Conservation (phyloP, 2,329 filamentous ascomycete genomes). For the Phialocephala subalpina region DNA sequence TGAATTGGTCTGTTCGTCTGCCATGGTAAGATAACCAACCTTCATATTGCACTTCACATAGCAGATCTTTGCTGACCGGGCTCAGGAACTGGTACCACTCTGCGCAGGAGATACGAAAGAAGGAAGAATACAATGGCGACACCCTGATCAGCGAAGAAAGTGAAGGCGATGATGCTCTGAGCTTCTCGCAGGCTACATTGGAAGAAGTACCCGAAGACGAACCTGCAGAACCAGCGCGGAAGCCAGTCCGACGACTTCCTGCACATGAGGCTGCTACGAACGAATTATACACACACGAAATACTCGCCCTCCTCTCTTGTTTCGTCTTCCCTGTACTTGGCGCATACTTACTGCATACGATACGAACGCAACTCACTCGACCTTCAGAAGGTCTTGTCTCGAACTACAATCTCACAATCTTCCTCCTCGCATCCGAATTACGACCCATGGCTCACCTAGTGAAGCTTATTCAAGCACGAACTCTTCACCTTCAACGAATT, state of each 20-base stretch:
- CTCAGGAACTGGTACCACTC: constrained; percentile 77
- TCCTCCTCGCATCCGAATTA: constrained; percentile 86
- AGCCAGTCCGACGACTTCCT: constrained; percentile 32
- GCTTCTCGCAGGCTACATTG: constrained; percentile 37
- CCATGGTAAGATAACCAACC: constrained; percentile 72
- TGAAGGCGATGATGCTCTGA: constrained; percentile 49
- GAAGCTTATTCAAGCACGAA: constrained; percentile 80
- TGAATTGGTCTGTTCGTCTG: constrained; percentile 91
- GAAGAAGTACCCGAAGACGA: constrained; percentile 41
- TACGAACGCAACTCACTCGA: constrained; percentile 81
- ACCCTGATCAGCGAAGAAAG: constrained; percentile 51
- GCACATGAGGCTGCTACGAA: constrained; percentile 53
- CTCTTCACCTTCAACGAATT: constrained; percentile 80
- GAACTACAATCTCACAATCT: constrained; percentile 92
- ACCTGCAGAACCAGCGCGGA: constrained; percentile 22
- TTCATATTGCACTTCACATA: not conserved
- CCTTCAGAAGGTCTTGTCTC: constrained; percentile 89
- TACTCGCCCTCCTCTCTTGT: constrained; percentile 77
- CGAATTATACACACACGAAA: constrained; percentile 79
- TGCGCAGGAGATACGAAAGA: constrained; percentile 67
- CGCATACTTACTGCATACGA: constrained; percentile 84
- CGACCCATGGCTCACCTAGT: constrained; percentile 84
- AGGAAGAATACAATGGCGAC: constrained; percentile 53
- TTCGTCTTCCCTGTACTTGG: constrained; percentile 80
- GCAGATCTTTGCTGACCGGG: constrained; percentile 25